A percentile compares a stretch with the other conserved stretches of the same genome.
Evolutionary conservation across 2,329 filamentous ascomycete species (phyloP).

Genomic region (Colletotrichum karsti): DNA sequence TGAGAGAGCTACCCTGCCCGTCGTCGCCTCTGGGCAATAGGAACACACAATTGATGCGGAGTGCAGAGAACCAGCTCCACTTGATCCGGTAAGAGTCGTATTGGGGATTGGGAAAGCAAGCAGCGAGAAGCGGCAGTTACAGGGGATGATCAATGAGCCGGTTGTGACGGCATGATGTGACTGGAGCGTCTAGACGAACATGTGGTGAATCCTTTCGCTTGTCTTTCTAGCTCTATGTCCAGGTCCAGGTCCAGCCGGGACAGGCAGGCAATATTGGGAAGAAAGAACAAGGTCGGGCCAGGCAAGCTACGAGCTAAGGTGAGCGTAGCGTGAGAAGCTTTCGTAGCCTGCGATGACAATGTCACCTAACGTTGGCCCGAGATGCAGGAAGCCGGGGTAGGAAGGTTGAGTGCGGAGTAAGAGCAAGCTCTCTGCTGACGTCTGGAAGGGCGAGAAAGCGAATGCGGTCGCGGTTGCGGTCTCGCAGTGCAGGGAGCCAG

Average conservation of each 20-base stretch:
- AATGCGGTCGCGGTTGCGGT: neutral
- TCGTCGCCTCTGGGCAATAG: neutral
- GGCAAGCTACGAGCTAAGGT: neutral
- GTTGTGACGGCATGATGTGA: slow-evolving; percentile 24
- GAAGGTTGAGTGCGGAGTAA: neutral
- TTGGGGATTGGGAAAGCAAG: neutral
- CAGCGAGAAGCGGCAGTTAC: slow-evolving; percentile 1
- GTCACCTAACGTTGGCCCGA: neutral
- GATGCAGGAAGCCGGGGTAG: neutral
- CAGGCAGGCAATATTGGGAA: neutral
- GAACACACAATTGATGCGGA: neutral
- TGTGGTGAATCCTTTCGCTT: slow-evolving; percentile 25
- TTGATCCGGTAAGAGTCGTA: neutral
- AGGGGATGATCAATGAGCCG: slow-evolving; percentile 8
- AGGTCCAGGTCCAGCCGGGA: neutral
- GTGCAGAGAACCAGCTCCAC: slow-evolving; percentile 22
- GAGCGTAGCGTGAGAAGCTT: neutral
- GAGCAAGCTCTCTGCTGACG: neutral
- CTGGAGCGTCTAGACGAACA: slow-evolving; percentile 29
- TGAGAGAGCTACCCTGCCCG: neutral
- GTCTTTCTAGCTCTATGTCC: slow-evolving; percentile 7
- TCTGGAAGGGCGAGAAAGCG: neutral
- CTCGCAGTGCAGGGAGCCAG: slow-evolving; percentile 9
- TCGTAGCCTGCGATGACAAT: neutral
- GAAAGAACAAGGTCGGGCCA: neutral